Base-by-base conservation (phyloP, 2,329 filamentous ascomycete species). In the Conoideocrella luteorostrata region DNA sequence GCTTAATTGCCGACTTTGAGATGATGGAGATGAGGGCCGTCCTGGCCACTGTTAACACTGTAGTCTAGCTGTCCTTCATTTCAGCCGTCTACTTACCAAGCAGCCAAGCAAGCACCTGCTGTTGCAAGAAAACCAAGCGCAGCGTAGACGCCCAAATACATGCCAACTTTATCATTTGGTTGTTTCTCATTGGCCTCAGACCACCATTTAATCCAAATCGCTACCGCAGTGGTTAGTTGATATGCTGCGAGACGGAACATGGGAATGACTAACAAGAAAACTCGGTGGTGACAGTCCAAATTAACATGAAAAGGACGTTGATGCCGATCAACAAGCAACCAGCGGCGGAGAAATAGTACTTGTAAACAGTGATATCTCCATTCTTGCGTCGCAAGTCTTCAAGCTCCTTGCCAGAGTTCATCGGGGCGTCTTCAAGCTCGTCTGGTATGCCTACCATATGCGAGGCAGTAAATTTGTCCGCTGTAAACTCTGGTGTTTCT, bases 141-240 rank as follows among this genome's bases (percentile, higher is more conserved):
- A 3, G 32, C 48, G 13, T 54, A 56, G 2, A 54, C 24, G 9
- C 55, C 48, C n/a, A 52, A 39, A 44, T 49, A 57, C 38, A 48
- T 44, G 22, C 52, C 47, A 36, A 55, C 30, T 7, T 39, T 26
- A 4, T 49, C 36, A 35, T 56, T 48, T 18, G 52, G 45, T 10
- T 51, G 41, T 9, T 38, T 26, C 1, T 37, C 50, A 11, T 54
- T 51, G 7, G 45, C 36, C 18, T 54, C 51, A 18, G 52, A 48
- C 54, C 55, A 54, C 50, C 51, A 50, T 36, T 56, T 45, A 5
- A 55, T 15, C 55, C 54, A 57, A 12, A 55, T 36, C n/a, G 49
- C 51, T 56, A 6, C 12, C 24, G 35, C 3, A 26, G 13, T 36
- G 33, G 18, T 36, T 36, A 36, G n/a, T 36, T 36, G 29, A 36